Conservation (phyloP, 2,329 filamentous ascomycete species). For the Xylaria sp. region DNA sequence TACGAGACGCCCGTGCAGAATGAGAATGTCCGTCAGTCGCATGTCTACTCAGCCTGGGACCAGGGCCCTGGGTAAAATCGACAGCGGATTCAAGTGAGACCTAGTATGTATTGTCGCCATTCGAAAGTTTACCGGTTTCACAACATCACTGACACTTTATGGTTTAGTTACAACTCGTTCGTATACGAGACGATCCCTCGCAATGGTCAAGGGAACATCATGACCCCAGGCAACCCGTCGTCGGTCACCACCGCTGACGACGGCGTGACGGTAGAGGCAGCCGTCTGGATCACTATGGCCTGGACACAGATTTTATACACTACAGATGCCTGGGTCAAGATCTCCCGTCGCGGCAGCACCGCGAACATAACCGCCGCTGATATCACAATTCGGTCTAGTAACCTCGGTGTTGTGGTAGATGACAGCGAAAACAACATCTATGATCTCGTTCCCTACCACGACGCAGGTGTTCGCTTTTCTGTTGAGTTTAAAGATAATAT, state of each 20-base stretch:
- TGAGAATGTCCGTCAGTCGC: conserved; percentile 18
- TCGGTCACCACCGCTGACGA: conserved; percentile 18
- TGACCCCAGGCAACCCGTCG: conserved; percentile 16
- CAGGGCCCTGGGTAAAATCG: conserved; percentile 29
- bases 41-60: conserved; percentile 28
- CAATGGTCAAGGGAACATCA: conserved; percentile 26
- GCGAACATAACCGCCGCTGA: conserved; percentile 24
- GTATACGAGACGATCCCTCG: conserved; percentile 30
- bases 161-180: conserved; percentile 23
- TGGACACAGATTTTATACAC: conserved; percentile 26
- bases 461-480: conserved; percentile 16
- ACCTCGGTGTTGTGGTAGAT: background rate
- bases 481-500: conserved; percentile 26
- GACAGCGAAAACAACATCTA: conserved; percentile 5
- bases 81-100: conserved; percentile 12
- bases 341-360: conserved; percentile 19
- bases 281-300: conserved; percentile 28
- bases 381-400: conserved; percentile 9
- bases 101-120: conserved; percentile 3
- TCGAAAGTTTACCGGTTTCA: background rate
- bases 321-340: conserved; percentile 23
- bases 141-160: background rate
- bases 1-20: conserved; percentile 21
- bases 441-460: background rate
- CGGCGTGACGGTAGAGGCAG: conserved; percentile 15